Evolutionary conservation across 768 basidiomycete genomes (phyloP).

Genomic region (Solioccasus polychromus): DNA sequence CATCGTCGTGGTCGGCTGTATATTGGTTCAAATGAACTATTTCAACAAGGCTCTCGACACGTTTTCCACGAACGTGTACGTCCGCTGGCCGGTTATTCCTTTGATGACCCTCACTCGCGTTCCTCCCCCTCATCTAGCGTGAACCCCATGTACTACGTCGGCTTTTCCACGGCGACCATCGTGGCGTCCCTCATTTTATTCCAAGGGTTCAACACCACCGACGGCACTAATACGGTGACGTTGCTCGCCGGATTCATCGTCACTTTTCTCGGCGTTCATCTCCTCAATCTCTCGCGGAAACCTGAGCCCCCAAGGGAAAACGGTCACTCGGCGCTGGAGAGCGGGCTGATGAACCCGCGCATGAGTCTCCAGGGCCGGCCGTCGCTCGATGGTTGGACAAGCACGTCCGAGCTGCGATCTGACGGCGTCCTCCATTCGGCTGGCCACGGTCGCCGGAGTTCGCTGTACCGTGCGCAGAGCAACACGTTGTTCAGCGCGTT

Average conservation of each 20-base stretch:
- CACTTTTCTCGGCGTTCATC: slow-evolving; percentile 96
- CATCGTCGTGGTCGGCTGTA: slow-evolving; percentile 76
- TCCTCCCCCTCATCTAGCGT: slow-evolving; percentile 61
- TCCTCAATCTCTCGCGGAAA: slow-evolving; percentile 77
- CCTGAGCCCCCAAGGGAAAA: slow-evolving; percentile 44
- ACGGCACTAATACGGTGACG: slow-evolving; percentile 77
- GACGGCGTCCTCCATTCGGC: slow-evolving; percentile 27
- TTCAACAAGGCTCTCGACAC: slow-evolving; percentile 98
- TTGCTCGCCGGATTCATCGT: slow-evolving; percentile 87
- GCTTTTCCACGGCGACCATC: slow-evolving; percentile 91
- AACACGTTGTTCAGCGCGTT: slow-evolving; percentile 75
- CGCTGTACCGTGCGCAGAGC: slow-evolving; percentile 63
- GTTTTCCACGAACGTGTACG: slow-evolving; percentile 97
- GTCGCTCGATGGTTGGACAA: slow-evolving; percentile 76
- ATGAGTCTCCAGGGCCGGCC: slow-evolving; percentile 77
- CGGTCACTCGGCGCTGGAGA: slow-evolving; percentile 56
- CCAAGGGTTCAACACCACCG: slow-evolving; percentile 93
- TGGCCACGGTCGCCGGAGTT: slow-evolving; percentile 62
- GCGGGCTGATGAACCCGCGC: slow-evolving; percentile 72
- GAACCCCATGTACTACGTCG: slow-evolving; percentile 97
- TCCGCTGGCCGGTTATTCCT: slow-evolving; percentile 10
- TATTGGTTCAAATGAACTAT: slow-evolving; percentile 92
- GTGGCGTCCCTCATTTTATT: slow-evolving; percentile 94
- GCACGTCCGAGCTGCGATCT: slow-evolving; percentile 30
- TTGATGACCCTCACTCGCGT: background rate